Conservation (phyloP, 495 filamentous ascomycete species). For the Sporormia fimetaria region DNA sequence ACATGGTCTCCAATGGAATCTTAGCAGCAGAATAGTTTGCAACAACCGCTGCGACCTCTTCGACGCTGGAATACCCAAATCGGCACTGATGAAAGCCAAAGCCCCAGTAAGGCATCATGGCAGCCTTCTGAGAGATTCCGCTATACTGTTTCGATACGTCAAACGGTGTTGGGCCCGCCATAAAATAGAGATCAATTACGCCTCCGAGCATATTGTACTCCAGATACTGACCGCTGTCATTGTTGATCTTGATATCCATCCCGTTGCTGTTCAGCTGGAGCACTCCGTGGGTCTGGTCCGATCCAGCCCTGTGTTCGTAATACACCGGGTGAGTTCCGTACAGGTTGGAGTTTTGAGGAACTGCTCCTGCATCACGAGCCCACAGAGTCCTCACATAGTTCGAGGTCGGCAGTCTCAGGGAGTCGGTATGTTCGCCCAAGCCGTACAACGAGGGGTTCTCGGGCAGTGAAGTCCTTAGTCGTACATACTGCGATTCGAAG, state of each 20-base stretch:
- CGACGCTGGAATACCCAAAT: slow-evolving; percentile 70
- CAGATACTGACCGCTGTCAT: slow-evolving; percentile 56
- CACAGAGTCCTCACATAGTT: slow-evolving; percentile 74
- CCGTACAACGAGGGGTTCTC: slow-evolving; percentile 63
- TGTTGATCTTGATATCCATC: slow-evolving; percentile 78
- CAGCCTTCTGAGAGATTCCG: slow-evolving; percentile 53
- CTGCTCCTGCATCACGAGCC: slow-evolving; percentile 61
- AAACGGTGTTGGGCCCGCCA: slow-evolving; percentile 59
- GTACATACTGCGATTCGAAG: slow-evolving; percentile 68
- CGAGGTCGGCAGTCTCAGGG: slow-evolving; percentile 44
- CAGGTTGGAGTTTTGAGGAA: slow-evolving; percentile 58
- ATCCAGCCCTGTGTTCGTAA: slow-evolving; percentile 57
- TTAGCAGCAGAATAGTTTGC: slow-evolving; percentile 63
- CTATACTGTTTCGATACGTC: slow-evolving; percentile 66
- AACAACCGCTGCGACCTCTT: slow-evolving; percentile 66
- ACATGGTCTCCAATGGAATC: slow-evolving; percentile 81
- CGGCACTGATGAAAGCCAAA: slow-evolving; percentile 78
- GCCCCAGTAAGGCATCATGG: slow-evolving; percentile 79
- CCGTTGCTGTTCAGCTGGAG: slow-evolving; percentile 76
- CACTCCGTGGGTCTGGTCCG: slow-evolving; percentile 61
- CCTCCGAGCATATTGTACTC: slow-evolving; percentile 80
- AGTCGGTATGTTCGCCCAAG: slow-evolving; percentile 68
- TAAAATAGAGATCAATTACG: slow-evolving; percentile 74
- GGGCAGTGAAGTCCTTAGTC: slow-evolving; percentile 57
- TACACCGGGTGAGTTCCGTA: slow-evolving; percentile 82